Percentiles rank a stretch among this genome's conserved stretches.
These are phyloP conservation scores for Mimosa pudica DNA, from an alignment of 306 rosid genomes.

Conservation along the genomic window DNA sequence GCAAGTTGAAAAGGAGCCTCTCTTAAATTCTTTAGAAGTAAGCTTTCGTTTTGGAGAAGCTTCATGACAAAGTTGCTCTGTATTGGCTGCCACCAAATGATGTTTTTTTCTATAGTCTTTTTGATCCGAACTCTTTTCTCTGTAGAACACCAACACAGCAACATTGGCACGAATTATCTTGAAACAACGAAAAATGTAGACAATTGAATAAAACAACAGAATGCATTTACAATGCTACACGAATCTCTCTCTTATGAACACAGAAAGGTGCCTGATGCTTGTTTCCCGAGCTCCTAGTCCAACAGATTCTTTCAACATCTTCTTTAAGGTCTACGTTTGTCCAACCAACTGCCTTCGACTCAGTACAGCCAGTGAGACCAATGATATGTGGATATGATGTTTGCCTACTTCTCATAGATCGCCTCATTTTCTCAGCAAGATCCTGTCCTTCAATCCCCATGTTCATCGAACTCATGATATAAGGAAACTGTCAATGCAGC, in stretches of 20 bases:
- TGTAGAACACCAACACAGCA: slow-evolving; percentile 36
- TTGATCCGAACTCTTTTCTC: slow-evolving; percentile 48
- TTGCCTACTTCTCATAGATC: slow-evolving; percentile 39
- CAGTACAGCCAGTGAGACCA: slow-evolving; percentile 67
- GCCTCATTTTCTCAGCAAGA: slow-evolving; percentile 39
- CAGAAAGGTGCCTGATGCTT: slow-evolving; percentile 60
- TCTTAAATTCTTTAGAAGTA: slow-evolving; percentile 58
- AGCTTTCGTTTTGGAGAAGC: slow-evolving; percentile 66
- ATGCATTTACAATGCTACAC: slow-evolving; percentile 53
- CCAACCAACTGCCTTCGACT: slow-evolving; percentile 73
- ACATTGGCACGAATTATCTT: slow-evolving; percentile 11
- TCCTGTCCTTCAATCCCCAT: slow-evolving; percentile 33
- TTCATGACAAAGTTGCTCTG: slow-evolving; percentile 67
- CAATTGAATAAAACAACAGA: slow-evolving; percentile 20
- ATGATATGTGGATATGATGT: slow-evolving; percentile 46
- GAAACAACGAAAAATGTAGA: slow-evolving; percentile 30
- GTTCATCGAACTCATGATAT: slow-evolving; percentile 39
- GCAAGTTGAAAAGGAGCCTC: slow-evolving; percentile 77
- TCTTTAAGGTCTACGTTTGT: slow-evolving; percentile 43
- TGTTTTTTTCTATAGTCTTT: slow-evolving; percentile 50
- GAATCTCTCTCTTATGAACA: slow-evolving; percentile 65
- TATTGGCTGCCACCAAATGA: slow-evolving; percentile 55
- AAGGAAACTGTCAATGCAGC: slow-evolving; percentile 67
- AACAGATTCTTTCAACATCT: slow-evolving; percentile 69
- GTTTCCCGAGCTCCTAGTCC: slow-evolving; percentile 56